Percentiles rank a stretch among this genome's conserved stretches.
Evolutionary conservation across 108 stramenopile species (phyloP).

Genomic region (Pseudonitzschia multistriata): DNA sequence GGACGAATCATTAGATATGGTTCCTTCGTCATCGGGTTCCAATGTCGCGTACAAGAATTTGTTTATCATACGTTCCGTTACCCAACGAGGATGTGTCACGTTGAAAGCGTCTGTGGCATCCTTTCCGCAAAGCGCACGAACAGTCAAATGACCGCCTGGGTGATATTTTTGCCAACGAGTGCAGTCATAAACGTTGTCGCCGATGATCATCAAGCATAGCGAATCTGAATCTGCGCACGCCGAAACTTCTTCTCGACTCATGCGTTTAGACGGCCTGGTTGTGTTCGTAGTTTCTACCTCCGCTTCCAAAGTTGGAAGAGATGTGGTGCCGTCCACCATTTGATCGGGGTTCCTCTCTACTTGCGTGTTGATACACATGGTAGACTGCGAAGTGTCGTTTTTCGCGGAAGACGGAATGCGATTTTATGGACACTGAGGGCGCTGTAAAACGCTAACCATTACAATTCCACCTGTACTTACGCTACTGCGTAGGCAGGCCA

Average conservation of each 20-base stretch:
- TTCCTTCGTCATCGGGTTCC: constrained; percentile 1
- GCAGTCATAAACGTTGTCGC: constrained; percentile 12
- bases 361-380: too few species aligned
- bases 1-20: background rate
- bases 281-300: too few species aligned
- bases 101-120: constrained; percentile 26
- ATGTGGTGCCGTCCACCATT: too few species aligned
- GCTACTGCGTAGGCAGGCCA: too few species aligned
- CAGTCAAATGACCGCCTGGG: constrained; percentile 20
- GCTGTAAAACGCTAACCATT: too few species aligned
- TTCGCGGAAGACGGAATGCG: too few species aligned
- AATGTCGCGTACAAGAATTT: constrained; percentile 22
- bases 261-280: background rate
- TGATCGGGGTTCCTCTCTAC: too few species aligned
- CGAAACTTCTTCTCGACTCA: constrained; percentile 8
- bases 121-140: constrained; percentile 22
- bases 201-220: constrained; percentile 14
- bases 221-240: background rate
- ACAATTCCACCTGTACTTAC: too few species aligned
- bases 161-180: constrained; percentile 17
- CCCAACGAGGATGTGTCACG: constrained; percentile 1
- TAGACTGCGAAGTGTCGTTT: too few species aligned
- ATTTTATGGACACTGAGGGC: too few species aligned
- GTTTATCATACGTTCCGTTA: constrained; percentile 8
- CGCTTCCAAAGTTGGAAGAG: too few species aligned